These are phyloP conservation scores for Ustilago esculenta DNA, from an alignment of 1,284 basidiomycete genomes.

Conservation along the genomic window DNA sequence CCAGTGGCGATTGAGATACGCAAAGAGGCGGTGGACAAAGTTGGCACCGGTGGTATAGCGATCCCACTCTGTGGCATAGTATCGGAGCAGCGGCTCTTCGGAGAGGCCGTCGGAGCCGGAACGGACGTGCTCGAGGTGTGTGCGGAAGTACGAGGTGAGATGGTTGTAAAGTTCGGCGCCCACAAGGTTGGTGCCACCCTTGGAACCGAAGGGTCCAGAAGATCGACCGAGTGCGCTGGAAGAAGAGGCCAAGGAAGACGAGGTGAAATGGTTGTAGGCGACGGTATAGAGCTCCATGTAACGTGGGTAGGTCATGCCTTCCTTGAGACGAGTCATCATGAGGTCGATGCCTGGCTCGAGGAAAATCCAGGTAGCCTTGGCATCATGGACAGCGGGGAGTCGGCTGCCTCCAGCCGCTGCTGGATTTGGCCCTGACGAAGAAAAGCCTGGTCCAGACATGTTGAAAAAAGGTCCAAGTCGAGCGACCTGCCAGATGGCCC, in stretches of 20 bases:
- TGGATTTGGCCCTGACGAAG: slow-evolving; percentile 16
- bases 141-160: slow-evolving; percentile 82
- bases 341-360: slow-evolving; percentile 80
- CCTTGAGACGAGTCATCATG: slow-evolving; percentile 72
- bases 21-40: slow-evolving; percentile 84
- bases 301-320: slow-evolving; percentile 87
- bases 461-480: slow-evolving; percentile 3
- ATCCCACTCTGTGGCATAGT: slow-evolving; percentile 93
- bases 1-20: slow-evolving; percentile 98
- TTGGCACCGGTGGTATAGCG: slow-evolving; percentile 95
- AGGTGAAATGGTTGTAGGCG: slow-evolving; percentile 96
- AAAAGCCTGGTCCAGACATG: slow-evolving; percentile 21
- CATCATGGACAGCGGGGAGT: slow-evolving; percentile 39
- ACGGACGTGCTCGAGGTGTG: slow-evolving; percentile 67
- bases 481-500: too few relatives aligned
- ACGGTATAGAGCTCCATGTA: slow-evolving; percentile 90
- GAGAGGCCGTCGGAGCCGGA: slow-evolving; percentile 82
- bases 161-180: slow-evolving; percentile 93
- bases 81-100: slow-evolving; percentile 87
- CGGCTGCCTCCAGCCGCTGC: slow-evolving; percentile 20
- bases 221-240: slow-evolving; percentile 43
- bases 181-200: slow-evolving; percentile 85
- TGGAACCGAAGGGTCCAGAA: slow-evolving; percentile 32
- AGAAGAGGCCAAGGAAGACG: slow-evolving; percentile 76
- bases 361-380: slow-evolving; percentile 82